Conservation (phyloP, 257 asterid genomes). For the Gentiana dahurica region DNA sequence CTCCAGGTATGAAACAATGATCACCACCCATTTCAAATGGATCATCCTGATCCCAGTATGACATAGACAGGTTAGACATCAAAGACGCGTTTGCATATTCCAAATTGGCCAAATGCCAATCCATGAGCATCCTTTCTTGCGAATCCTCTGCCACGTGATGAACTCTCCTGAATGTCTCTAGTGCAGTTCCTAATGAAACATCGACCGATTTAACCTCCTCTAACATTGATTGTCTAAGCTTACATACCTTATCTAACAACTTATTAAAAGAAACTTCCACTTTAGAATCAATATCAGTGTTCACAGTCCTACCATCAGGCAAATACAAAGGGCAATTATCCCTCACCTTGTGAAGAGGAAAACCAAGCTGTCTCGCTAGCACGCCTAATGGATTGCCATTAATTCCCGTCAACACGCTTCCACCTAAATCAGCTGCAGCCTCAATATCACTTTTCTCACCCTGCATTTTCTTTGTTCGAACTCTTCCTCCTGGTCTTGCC, state of each 20-base stretch:
- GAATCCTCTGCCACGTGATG: conserved; percentile 87
- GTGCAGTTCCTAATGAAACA: conserved; percentile 71
- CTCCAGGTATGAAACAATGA: conserved; percentile 97
- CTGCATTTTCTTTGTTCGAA: conserved; percentile 67
- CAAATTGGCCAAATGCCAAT: conserved; percentile 99
- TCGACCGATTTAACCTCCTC: conserved; percentile 78
- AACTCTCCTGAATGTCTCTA: conserved; percentile 80
- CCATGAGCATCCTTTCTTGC: conserved; percentile 76
- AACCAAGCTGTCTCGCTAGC: conserved; percentile 76
- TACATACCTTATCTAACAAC: conserved; percentile 91
- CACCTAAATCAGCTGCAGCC: conserved; percentile 93
- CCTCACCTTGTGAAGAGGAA: conserved; percentile 94
- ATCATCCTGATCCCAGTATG: conserved; percentile 98
- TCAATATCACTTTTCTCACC: conserved; percentile 41
- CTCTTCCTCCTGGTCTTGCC: conserved; percentile 83
- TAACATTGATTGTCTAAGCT: conserved; percentile 86
- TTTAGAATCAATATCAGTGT: conserved; percentile 72
- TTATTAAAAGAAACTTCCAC: conserved; percentile 84
- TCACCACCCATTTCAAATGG: conserved; percentile 99
- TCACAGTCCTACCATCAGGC: conserved; percentile 79
- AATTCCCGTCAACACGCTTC: conserved; percentile 91
- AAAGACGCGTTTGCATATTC: conserved; percentile 94
- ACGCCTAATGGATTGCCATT: conserved; percentile 96
- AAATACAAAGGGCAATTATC: conserved; percentile 86
- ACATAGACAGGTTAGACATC: conserved; percentile 90